phyloP scores from a whole-genome alignment of 805 yeast species.

The Saccharomycopsis oosterbeekiorum region DNA sequence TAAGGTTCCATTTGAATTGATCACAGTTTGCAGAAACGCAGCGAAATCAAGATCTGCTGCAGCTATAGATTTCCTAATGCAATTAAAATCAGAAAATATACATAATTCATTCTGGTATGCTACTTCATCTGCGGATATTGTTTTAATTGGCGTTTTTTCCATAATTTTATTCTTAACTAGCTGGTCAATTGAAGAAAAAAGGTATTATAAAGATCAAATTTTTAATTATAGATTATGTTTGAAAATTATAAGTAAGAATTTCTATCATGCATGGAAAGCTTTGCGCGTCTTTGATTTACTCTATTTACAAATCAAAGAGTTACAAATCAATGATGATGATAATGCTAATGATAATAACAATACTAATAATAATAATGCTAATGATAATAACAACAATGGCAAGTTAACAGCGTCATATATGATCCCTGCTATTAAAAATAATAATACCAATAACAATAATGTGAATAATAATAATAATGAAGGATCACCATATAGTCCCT shows the following conservation, averaged over 20 bases:
- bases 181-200: conserved; percentile 49
- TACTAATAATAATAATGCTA: conserved; percentile 1
- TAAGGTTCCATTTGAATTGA: conserved; percentile 40
- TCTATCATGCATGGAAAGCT: conserved; percentile 71
- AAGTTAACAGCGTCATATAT: neutral
- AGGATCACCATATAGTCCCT: conserved; percentile 7
- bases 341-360: conserved; percentile 5
- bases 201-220: conserved; percentile 54
- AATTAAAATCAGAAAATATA: conserved; percentile 70
- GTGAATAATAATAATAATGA: neutral
- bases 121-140: conserved; percentile 65
- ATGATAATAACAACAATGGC: conserved; percentile 1
- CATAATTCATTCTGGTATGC: conserved; percentile 82
- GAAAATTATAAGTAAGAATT: conserved; percentile 64
- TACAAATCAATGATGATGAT: conserved; percentile 9
- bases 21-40: conserved; percentile 69
- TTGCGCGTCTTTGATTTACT: conserved; percentile 62
- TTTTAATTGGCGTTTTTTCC: conserved; percentile 83
- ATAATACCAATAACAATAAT: conserved; percentile 6
- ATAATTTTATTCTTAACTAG: conserved; percentile 68
- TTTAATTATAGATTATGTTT: conserved; percentile 70
- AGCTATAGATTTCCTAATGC: conserved; percentile 68
- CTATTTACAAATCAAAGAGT: conserved; percentile 64
- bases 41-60: conserved; percentile 77
- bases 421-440: neutral